Conservation (phyloP, 441 rosid species). For the Viola pubescens region DNA sequence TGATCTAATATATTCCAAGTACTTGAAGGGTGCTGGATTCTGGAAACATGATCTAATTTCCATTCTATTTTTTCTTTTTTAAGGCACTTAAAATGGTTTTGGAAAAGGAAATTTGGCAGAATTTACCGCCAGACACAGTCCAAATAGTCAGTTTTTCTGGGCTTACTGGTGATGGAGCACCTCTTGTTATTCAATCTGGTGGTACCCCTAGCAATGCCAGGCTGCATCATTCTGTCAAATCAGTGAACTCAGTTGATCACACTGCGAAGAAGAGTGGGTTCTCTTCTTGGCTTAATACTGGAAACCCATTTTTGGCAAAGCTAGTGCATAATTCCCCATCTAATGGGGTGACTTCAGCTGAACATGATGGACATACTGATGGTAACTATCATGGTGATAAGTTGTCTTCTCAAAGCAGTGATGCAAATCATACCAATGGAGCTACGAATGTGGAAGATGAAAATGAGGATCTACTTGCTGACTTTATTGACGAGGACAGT, state of each 20-base stretch:
- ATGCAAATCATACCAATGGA: conserved; percentile 41
- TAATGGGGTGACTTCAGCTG: conserved; percentile 43
- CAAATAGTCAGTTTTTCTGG: conserved; percentile 82
- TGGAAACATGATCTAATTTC: no score
- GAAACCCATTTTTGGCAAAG: conserved; percentile 78
- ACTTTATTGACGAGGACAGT: conserved; percentile 98
- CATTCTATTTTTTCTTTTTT: conserved; percentile 12
- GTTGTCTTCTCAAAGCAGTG: conserved; percentile 29
- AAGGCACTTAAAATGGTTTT: conserved; percentile 99
- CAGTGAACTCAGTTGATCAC: conserved; percentile 29
- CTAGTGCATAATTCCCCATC: conserved; percentile 32
- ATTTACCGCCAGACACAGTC: conserved; percentile 62
- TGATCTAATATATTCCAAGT: no score
- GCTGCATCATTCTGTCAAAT: conserved; percentile 39
- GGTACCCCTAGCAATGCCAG: conserved; percentile 40
- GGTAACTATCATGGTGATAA: conserved; percentile 34
- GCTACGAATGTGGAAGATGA: conserved; percentile 69
- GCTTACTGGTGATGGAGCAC: conserved; percentile 92
- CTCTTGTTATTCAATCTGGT: conserved; percentile 48
- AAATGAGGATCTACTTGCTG: conserved; percentile 96
- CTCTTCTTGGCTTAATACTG: conserved; percentile 69
- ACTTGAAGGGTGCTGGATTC: no score
- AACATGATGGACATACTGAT: conserved; percentile 33
- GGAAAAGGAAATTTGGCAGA: conserved; percentile 93
- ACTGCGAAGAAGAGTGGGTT: conserved; percentile 59